A percentile compares a stretch with the other conserved stretches of the same genome.
Conservation (phyloP, 2,329 filamentous ascomycete genomes). For the Lasiodiplodia sp. region DNA sequence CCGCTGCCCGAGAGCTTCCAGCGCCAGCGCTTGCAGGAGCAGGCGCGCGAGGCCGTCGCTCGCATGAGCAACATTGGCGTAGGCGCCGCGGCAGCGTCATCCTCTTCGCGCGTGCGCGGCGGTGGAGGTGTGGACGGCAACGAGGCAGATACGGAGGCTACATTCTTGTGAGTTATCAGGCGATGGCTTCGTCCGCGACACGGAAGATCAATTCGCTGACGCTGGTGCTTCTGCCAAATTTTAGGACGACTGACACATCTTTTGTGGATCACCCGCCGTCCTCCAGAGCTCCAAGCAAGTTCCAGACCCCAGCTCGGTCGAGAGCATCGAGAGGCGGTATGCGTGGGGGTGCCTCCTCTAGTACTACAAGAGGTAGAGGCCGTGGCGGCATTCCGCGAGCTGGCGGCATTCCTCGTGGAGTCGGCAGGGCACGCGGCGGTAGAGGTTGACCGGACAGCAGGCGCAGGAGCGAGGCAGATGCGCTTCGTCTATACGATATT, state of each 20-base stretch:
- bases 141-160: constrained; percentile 70
- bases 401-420: constrained; percentile 35
- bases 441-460: constrained; percentile 5
- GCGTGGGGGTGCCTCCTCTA: constrained; percentile 13
- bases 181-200: background rate
- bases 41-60: constrained; percentile 51
- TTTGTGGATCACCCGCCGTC: constrained; percentile 85
- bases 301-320: constrained; percentile 42
- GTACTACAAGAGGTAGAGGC: constrained; percentile 12
- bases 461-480: background rate
- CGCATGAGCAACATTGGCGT: constrained; percentile 6
- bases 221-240: background rate
- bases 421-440: constrained; percentile 45
- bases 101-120: background rate
- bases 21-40: constrained; percentile 54
- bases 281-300: constrained; percentile 55
- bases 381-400: constrained; percentile 11
- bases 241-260: constrained; percentile 86
- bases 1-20: constrained; percentile 85
- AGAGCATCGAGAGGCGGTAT: constrained; percentile 14
- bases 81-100: background rate
- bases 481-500: background rate
- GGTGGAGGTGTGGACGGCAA: constrained; percentile 16
- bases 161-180: constrained; percentile 73
- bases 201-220: background rate